Conservation (phyloP, 306 rosid species). For the Argentina anserina region DNA sequence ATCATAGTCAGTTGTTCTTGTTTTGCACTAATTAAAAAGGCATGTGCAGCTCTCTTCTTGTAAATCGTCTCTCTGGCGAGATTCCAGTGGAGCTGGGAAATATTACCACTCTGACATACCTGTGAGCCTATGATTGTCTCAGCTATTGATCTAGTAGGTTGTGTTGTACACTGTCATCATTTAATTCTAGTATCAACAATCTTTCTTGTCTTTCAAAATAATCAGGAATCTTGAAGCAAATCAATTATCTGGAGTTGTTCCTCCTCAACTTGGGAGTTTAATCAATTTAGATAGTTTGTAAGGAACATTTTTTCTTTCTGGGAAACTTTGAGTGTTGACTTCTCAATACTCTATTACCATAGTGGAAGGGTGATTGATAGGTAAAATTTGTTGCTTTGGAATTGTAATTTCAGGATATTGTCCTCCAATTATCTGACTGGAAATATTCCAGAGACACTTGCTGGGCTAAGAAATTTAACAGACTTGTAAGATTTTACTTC, state of each 20-base stretch:
- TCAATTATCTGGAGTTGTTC: slow-evolving; percentile 64
- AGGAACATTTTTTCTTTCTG: slow-evolving; percentile 27
- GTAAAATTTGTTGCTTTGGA: slow-evolving; percentile 11
- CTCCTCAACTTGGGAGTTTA: slow-evolving; percentile 65
- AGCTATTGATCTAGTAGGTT: neutral
- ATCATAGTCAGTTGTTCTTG: slow-evolving; percentile 13
- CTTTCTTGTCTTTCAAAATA: neutral
- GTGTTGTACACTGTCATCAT: slow-evolving; percentile 1
- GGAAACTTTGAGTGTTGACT: neutral
- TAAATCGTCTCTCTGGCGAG: slow-evolving; percentile 75
- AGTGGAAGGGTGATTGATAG: slow-evolving; percentile 14
- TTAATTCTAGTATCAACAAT: neutral
- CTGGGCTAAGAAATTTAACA: slow-evolving; percentile 47
- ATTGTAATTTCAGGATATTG: slow-evolving; percentile 45
- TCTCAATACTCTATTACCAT: neutral
- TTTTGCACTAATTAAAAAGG: slow-evolving; percentile 28
- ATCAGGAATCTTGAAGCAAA: slow-evolving; percentile 77
- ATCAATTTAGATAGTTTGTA: slow-evolving; percentile 56
- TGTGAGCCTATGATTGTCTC: slow-evolving; percentile 45
- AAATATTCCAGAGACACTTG: slow-evolving; percentile 49
- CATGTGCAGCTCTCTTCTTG: slow-evolving; percentile 70
- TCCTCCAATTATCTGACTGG: slow-evolving; percentile 78
- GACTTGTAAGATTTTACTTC: slow-evolving; percentile 52
- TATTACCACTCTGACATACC: slow-evolving; percentile 49
- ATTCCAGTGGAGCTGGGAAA: slow-evolving; percentile 71